Evolutionary conservation across 306 rosid genomes (phyloP), one percentile per base, ranked within the genome.

Genomic region (Styphnolobium japonicum): DNA sequence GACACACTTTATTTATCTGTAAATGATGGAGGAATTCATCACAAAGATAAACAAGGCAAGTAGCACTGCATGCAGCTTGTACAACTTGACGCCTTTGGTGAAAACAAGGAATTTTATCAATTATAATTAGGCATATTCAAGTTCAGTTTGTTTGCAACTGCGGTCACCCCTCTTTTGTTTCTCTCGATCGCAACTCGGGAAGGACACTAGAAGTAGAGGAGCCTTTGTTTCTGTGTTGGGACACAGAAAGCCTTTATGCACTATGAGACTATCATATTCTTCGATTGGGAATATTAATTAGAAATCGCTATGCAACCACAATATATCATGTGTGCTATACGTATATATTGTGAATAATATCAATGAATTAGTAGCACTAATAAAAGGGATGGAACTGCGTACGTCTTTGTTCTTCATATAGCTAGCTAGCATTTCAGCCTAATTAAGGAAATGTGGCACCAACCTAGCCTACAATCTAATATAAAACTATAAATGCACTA

Each of bases 61-160:
- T 27, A 61, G 45, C 5, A 62, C 25, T 75, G 25, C 15, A 75
- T 33, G 49, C 25, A 62, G 25, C 6, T 64, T 22, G 81, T 64
- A 76, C 65, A 46, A 36, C 65, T 76, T 76, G 64, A 53, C 64
- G 42, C 14, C 63, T 76, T 64, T 64, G 81, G 81, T 76, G 73
- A 67, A 49, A 64, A 64, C 55, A 76, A 64, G 81, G 81, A 64
- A 76, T 76, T 27, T 49, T 16, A 64, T 9, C 49, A 64, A 64
- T 73, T 49, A 27, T 40, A 62, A 22, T 0, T 42, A 49, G 40
- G 52, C 27, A 64, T 21, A 48, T 64, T 76, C 12, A 48, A 64
- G 14, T 63, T 76, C 34, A 34, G 14, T 40, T 64, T 76, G n/a
- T n/a, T n/a, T n/a, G 64, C 40, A 48, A 62, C 51, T 39, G 23